Conservation (phyloP, 768 basidiomycete species). For the Lactarius deliciosus region DNA sequence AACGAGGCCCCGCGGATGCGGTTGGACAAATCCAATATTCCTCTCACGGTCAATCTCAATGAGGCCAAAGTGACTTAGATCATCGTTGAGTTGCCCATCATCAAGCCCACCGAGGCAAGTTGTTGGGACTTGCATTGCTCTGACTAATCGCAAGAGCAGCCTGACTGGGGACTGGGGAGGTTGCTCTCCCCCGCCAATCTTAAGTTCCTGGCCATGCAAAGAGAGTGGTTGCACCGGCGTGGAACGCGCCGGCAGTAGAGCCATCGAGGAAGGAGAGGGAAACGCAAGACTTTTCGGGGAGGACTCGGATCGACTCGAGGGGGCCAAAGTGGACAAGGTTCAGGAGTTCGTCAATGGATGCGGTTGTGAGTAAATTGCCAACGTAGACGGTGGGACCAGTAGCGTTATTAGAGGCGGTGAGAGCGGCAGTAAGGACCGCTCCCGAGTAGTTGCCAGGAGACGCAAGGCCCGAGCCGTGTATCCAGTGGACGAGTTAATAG, state of each 20-base stretch:
- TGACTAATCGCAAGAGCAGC: constrained; percentile 87
- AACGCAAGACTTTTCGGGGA: constrained; percentile 96
- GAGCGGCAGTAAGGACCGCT: constrained; percentile 70
- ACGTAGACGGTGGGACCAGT: constrained; percentile 94
- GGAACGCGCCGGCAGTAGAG: constrained; percentile 90
- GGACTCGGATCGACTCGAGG: constrained; percentile 88
- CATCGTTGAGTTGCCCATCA: no score
- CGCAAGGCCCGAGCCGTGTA: constrained; percentile 50
- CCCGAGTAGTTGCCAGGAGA: constrained; percentile 77
- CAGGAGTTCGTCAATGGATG: constrained; percentile 95
- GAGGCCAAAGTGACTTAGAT: constrained; percentile 49
- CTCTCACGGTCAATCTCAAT: no score
- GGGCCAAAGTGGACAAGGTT: constrained; percentile 98
- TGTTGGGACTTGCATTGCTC: constrained; percentile 92
- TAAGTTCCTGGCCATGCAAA: constrained; percentile 94
- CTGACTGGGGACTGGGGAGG: constrained; percentile 80
- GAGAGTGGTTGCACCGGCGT: constrained; percentile 90
- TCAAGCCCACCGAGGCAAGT: no score
- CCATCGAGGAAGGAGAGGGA: constrained; percentile 98
- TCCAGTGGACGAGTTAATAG: no score
- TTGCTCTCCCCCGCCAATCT: constrained; percentile 97
- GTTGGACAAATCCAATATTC: no score
- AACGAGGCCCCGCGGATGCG: no score
- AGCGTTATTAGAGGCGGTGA: constrained; percentile 55
- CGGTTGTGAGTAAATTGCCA: constrained; percentile 94